These are phyloP conservation scores for Gremmenia infestans DNA, from an alignment of 2,329 filamentous ascomycete species.

Conservation along the genomic window DNA sequence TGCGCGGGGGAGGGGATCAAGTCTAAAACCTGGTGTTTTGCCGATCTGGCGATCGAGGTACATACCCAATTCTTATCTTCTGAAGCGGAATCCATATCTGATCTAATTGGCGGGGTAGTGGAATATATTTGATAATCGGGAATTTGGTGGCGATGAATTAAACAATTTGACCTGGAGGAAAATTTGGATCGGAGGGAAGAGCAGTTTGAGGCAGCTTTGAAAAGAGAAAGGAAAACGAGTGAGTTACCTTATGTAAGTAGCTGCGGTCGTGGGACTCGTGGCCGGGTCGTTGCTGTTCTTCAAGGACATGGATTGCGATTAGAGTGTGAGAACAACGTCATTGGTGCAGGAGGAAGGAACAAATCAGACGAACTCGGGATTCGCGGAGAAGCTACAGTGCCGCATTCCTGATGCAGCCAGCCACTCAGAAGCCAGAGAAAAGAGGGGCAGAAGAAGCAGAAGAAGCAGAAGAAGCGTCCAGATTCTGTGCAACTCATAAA, in stretches of 20 bases:
- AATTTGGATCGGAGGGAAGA: background rate
- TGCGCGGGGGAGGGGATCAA: background rate
- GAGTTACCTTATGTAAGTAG: background rate
- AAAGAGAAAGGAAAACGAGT: background rate
- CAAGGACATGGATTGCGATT: background rate
- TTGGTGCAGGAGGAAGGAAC: no score
- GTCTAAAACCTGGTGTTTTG: conserved; percentile 11
- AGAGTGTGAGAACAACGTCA: background rate
- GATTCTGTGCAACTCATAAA: no score
- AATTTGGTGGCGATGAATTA: no score
- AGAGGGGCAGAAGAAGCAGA: no score
- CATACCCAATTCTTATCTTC: conserved; percentile 48
- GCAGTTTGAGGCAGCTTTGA: background rate
- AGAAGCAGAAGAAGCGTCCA: no score
- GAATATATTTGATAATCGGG: background rate
- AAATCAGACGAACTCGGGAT: background rate
- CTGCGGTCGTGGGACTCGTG: background rate
- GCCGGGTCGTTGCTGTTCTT: background rate
- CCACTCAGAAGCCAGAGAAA: background rate
- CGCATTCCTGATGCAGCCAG: background rate
- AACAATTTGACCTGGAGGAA: background rate
- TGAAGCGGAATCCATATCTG: conserved; percentile 24
- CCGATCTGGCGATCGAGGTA: background rate
- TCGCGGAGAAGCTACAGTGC: background rate
- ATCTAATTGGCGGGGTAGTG: background rate